Conservation (phyloP, 2,329 filamentous ascomycete species). For the Pochonia chlamydosporia region DNA sequence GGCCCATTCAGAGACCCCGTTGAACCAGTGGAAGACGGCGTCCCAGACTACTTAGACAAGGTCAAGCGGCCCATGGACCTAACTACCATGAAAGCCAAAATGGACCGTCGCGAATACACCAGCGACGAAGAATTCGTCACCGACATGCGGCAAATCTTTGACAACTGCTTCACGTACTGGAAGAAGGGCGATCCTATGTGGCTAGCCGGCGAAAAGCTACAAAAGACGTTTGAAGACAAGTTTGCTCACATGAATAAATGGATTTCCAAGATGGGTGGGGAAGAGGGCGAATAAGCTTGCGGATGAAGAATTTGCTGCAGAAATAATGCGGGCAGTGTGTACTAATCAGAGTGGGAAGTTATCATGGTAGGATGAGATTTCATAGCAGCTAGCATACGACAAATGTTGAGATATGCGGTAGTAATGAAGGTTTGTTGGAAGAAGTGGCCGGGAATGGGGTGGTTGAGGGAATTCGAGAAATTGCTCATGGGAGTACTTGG, state of each 20-base stretch:
- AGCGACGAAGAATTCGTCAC: conserved; percentile 47
- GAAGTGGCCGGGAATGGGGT: too few relatives aligned
- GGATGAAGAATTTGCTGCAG: background rate
- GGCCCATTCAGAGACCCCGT: conserved; percentile 57
- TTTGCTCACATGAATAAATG: conserved; percentile 54
- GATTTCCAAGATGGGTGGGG: conserved; percentile 46
- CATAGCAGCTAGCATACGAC: too few relatives aligned
- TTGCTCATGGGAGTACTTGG: too few relatives aligned
- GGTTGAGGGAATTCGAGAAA: too few relatives aligned
- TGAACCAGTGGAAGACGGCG: conserved; percentile 48
- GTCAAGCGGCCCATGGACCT: conserved; percentile 59
- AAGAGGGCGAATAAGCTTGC: conserved; percentile 21
- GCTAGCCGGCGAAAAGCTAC: conserved; percentile 48
- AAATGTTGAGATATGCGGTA: too few relatives aligned
- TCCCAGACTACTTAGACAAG: conserved; percentile 57
- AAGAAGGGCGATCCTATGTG: conserved; percentile 49
- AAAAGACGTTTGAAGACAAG: conserved; percentile 55
- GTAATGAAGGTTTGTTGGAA: too few relatives aligned
- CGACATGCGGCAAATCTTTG: conserved; percentile 57
- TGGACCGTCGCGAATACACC: conserved; percentile 47
- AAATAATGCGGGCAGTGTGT: too few relatives aligned
- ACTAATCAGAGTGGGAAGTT: too few relatives aligned
- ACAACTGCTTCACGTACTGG: conserved; percentile 62
- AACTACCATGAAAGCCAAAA: conserved; percentile 53
- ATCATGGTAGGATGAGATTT: too few relatives aligned